phyloP scores from a whole-genome alignment of 257 asterid genomes.

The Penstemon davidsonii region DNA sequence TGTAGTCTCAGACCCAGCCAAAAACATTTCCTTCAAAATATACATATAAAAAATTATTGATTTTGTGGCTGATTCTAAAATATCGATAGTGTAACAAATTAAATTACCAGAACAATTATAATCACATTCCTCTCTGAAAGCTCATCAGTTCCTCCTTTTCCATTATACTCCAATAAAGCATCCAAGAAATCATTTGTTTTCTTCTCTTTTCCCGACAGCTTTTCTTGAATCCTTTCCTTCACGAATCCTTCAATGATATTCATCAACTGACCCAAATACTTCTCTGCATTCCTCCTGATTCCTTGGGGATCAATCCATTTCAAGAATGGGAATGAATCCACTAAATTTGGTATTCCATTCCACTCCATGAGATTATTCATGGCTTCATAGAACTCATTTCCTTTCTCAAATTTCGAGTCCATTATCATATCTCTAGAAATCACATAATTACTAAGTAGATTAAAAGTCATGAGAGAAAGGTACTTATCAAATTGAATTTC shows the following conservation, averaged over 20 bases:
- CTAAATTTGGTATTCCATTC: conserved; percentile 37
- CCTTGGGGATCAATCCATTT: conserved; percentile 50
- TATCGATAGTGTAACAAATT: too few species aligned
- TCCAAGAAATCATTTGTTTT: conserved; percentile 43
- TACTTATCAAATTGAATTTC: conserved; percentile 34
- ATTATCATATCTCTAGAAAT: conserved; percentile 35
- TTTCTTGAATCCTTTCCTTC: conserved; percentile 38
- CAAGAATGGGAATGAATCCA: conserved; percentile 43
- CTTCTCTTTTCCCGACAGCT: background rate
- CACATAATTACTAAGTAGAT: conserved; percentile 40
- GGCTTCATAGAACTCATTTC: conserved; percentile 34
- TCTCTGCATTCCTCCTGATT: conserved; percentile 29
- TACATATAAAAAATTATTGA: too few species aligned
- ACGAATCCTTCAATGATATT: conserved; percentile 34
- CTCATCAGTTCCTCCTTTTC: conserved; percentile 34
- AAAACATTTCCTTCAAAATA: conserved; percentile 26
- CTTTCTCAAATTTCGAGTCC: conserved; percentile 32
- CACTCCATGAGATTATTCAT: conserved; percentile 33
- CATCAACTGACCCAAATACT: conserved; percentile 27
- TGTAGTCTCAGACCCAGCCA: conserved; percentile 34
- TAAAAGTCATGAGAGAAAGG: conserved; percentile 36
- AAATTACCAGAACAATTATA: conserved; percentile 38
- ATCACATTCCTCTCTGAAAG: conserved; percentile 20
- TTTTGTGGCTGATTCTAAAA: too few species aligned
- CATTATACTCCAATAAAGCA: conserved; percentile 33